Base-by-base conservation (phyloP, 345 rosid genomes). In the Eucalyptus guilfoylei region DNA sequence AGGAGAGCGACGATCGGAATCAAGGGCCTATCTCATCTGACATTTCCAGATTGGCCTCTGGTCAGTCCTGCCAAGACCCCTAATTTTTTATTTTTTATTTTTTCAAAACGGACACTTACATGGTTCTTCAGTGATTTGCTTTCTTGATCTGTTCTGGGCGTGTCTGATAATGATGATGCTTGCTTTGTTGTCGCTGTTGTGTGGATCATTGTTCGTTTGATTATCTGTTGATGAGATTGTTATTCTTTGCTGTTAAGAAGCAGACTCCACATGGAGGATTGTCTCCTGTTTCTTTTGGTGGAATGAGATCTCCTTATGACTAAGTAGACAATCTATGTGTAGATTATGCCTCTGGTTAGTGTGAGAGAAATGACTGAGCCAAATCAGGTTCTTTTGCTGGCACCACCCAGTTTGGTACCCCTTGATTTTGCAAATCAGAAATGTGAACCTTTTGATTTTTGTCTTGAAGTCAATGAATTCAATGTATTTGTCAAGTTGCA, bases 21-120 rank as follows among this genome's bases (percentile, higher is more conserved):
- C 96, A 90, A 85, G 87, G 90, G 87, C 93, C 92, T 54, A 92
- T 91, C 26, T 88, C 99, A 69, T 90, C 96, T 88, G 94, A 93
- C 90, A 88, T 95, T 62, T 93, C 99, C 92, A 92, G 93, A 90
- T 92, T 95, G 86, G 90, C 98, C 92, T 95, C 99, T 87, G 99
- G 99, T 97, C 89, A 89, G 90, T 90, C 90, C 64, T 49, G 14
- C 47, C 88, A 44, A 32, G 26, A 50, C 30, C 76, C 37, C 55
- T 69, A 49, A 30, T 86, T 87, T 89, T 58, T 37, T 5, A n/a
- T 87, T 34, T 34, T 44, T 34, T 88, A 16, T 16, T 44, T 32
- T 52, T 52, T 34, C 87, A 60, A 62, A 88, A 72, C 49, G 76
- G 34, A 54, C 23, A 67, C 42, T 32, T 32, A 5, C 5, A 64